phyloP scores from a whole-genome alignment of 208 protist species.

The Blastocrithidia nonstop region DNA sequence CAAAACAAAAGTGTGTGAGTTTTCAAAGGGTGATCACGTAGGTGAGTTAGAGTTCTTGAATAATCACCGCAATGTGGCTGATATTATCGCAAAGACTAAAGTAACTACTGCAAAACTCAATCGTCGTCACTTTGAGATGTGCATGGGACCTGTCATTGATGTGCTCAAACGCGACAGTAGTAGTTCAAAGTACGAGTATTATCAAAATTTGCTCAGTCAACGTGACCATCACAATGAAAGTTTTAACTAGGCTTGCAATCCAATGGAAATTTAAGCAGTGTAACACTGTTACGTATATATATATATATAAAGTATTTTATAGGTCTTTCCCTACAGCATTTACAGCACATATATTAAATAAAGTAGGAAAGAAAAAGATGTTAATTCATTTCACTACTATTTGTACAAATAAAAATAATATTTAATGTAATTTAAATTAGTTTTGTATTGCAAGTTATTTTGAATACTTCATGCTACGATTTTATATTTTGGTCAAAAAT shows the following conservation, averaged over 20 bases:
- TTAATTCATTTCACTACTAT: too few relatives aligned
- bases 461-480: too few relatives aligned
- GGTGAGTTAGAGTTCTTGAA: slow-evolving; percentile 86
- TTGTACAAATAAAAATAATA: too few relatives aligned
- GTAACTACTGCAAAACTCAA: slow-evolving; percentile 82
- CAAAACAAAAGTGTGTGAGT: slow-evolving; percentile 68
- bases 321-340: slow-evolving; percentile 3
- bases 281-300: slow-evolving; percentile 7
- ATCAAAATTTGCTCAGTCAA: slow-evolving; percentile 66
- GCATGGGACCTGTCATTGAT: slow-evolving; percentile 80
- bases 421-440: too few relatives aligned
- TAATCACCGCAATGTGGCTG: slow-evolving; percentile 74
- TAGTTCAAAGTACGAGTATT: slow-evolving; percentile 82
- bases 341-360: too few relatives aligned
- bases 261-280: not conserved
- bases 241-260: not conserved
- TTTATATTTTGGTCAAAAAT: too few relatives aligned
- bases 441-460: too few relatives aligned
- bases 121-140: slow-evolving; percentile 86
- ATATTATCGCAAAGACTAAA: slow-evolving; percentile 55
- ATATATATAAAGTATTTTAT: slow-evolving; percentile 3
- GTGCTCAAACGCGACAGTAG: slow-evolving; percentile 68
- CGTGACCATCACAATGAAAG: slow-evolving; percentile 9
- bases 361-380: too few relatives aligned
- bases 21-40: slow-evolving; percentile 67